phyloP scores from a whole-genome alignment of 768 basidiomycete species.

The Kwoniella botswanensis region DNA sequence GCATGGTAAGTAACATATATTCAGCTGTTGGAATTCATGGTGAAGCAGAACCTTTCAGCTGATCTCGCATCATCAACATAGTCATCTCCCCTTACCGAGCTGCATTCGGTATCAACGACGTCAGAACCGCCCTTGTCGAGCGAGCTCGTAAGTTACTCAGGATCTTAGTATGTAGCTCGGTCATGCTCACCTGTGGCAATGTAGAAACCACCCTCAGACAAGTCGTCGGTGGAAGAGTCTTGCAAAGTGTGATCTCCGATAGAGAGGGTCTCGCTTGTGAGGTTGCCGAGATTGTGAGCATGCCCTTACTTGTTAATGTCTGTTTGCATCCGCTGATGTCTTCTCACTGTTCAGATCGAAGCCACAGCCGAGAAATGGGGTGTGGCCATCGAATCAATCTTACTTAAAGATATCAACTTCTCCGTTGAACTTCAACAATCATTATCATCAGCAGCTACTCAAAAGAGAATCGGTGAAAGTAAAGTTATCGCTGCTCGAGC shows the following conservation, averaged over 20 bases:
- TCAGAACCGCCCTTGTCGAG: conserved; percentile 64
- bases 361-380: conserved; percentile 75
- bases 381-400: conserved; percentile 92
- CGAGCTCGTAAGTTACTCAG: conserved; percentile 52
- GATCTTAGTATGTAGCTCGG: neutral
- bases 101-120: conserved; percentile 88
- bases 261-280: conserved; percentile 69
- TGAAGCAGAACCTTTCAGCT: conserved; percentile 5
- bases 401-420: conserved; percentile 71
- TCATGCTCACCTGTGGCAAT: conserved; percentile 60
- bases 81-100: conserved; percentile 76
- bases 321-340: neutral
- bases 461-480: conserved; percentile 94
- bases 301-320: neutral
- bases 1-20: conserved; percentile 44
- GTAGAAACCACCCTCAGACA: conserved; percentile 92
- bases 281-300: conserved; percentile 56
- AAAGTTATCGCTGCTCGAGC: conserved; percentile 70
- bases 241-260: conserved; percentile 96
- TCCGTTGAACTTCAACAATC: conserved; percentile 85
- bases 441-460: conserved; percentile 91
- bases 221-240: conserved; percentile 85
- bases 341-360: conserved; percentile 43
- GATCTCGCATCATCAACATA: conserved; percentile 6
- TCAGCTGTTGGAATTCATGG: too few relatives aligned